Evolutionary conservation across 225 moss, liverwort and hornwort genomes (phyloP), one percentile per base, ranked within the genome.

Genomic region (Marchantia polymorpha): DNA sequence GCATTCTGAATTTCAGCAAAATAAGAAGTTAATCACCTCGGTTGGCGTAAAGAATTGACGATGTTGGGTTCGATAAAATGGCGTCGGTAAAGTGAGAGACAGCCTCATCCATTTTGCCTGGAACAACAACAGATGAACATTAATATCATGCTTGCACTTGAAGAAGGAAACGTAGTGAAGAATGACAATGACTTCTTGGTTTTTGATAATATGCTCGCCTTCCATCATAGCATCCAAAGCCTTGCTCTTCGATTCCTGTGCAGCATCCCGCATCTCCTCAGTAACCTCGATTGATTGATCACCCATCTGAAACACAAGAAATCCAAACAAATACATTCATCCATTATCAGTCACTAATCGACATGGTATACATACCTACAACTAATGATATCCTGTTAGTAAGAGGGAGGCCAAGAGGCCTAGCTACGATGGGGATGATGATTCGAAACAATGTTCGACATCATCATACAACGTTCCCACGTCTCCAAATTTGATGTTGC

Each of bases 201-300:
- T 17, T 75, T n/a, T 0, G 23, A 72, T 0, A 20, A 47, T 20
- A 46, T 19, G 58, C 52, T 74, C 60, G 90, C 96, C 97, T 88
- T 88, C 91, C 66, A 85, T 58, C 81, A 92, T 61, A n/a, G 94
- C 97, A 65, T 93, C 93, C 50, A 91, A 47, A 12, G 97, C 97
- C 83, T 90, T 90, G 68, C 82, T 64, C 85, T 99, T 99, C 0
- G 85, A 82, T 80, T 93, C 87, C 78, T 94, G 94, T 67, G 93
- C 88, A 66, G 86, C 89, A 31, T 99, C 97, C 72, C 91, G 87
- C 88, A 93, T 93, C 81, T 99, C 94, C 54, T 99, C 97, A 49
- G 94, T 92, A 39, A 94, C 88, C 85, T 94, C 97, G 15, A 88
- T 65, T 50, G 82, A 84, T 65, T 75, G 85, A 83, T 99, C 93